Conservation (phyloP, 345 rosid species). For the Orychophragmus violaceus region DNA sequence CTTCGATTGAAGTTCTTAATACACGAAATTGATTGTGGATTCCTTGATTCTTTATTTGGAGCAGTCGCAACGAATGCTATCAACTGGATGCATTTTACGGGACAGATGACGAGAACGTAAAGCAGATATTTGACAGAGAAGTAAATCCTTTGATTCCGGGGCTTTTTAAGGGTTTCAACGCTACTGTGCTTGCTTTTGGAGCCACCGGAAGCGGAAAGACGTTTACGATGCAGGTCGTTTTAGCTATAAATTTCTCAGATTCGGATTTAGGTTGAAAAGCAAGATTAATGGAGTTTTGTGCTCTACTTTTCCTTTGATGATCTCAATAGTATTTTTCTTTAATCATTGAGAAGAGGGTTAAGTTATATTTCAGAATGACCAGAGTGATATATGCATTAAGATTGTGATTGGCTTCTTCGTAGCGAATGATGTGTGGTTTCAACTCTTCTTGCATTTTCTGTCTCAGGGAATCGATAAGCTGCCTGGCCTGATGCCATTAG, state of each 20-base stretch:
- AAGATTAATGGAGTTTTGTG: not conserved
- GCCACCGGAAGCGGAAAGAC: constrained; percentile 98
- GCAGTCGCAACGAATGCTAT: constrained; percentile 72
- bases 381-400: not conserved
- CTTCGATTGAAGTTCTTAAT: not conserved
- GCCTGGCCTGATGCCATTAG: constrained; percentile 68
- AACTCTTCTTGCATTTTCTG: constrained; percentile 5
- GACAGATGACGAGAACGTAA: constrained; percentile 54
- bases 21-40: not conserved
- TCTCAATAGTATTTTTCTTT: not conserved
- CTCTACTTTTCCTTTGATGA: not conserved
- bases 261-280: not conserved
- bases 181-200: constrained; percentile 86
- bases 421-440: not conserved
- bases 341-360: not conserved
- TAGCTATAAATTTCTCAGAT: not conserved
- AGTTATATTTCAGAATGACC: not conserved
- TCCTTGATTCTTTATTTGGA: not conserved
- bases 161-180: constrained; percentile 61
- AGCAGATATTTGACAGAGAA: constrained; percentile 62
- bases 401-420: not conserved
- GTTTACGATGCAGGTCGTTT: constrained; percentile 82
- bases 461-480: constrained; percentile 57
- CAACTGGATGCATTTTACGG: constrained; percentile 75
- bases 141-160: constrained; percentile 60